phyloP scores from a whole-genome alignment of 169 alveolate genomes.

The Babesia bovis region DNA sequence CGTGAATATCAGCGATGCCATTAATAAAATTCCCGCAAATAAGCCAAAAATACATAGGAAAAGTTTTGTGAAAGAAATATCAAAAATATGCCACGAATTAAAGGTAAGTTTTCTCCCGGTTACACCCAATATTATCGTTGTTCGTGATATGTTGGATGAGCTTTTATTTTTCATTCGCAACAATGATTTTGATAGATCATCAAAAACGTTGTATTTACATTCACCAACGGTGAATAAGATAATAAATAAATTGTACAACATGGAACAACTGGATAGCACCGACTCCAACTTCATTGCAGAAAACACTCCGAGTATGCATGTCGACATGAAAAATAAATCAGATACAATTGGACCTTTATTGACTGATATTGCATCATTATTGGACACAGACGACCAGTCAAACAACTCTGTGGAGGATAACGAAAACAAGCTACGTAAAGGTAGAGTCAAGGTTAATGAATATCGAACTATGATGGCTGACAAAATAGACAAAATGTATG shows the following conservation, averaged over 20 bases:
- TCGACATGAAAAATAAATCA: neutral
- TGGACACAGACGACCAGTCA: neutral
- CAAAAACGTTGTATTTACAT: neutral
- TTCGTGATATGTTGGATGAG: conserved; percentile 49
- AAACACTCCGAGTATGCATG: neutral
- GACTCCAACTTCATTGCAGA: neutral
- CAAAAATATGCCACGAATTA: conserved; percentile 33
- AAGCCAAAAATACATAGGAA: neutral
- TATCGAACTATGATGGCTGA: neutral
- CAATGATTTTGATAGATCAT: neutral
- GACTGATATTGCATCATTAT: neutral
- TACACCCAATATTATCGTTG: conserved; percentile 7
- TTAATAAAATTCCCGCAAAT: neutral
- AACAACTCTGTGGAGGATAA: neutral
- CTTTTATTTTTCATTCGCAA: conserved; percentile 1
- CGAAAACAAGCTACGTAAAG: neutral
- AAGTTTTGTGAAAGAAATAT: conserved; percentile 17
- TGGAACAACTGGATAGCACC: neutral
- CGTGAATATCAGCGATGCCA: conserved; percentile 25
- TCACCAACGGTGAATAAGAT: neutral
- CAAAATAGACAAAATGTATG: conserved; percentile 10
- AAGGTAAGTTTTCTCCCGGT: conserved; percentile 19
- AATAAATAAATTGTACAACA: neutral
- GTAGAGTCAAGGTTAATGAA: too few species aligned
- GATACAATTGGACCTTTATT: too few species aligned